Evolutionary conservation across 2,329 filamentous ascomycete species (phyloP).

Genomic region (Arachnopeziza araneosa): DNA sequence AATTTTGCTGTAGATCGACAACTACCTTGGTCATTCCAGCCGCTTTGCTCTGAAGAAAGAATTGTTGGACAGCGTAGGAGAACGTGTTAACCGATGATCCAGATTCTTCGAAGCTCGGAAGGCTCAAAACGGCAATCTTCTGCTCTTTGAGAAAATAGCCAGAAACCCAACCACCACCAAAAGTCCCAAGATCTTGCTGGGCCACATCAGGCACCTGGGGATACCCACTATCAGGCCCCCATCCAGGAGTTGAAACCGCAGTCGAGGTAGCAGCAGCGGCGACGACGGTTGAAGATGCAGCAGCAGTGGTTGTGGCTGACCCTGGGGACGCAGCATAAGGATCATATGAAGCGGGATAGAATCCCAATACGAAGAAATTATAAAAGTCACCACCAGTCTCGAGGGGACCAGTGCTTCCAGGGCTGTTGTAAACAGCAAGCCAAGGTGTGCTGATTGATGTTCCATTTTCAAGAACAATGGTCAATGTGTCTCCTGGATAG

Average conservation of each 20-base stretch:
- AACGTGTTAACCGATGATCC: constrained; percentile 29
- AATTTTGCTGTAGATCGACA: constrained; percentile 57
- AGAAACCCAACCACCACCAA: constrained; percentile 14
- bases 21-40: constrained; percentile 51
- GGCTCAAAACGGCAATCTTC: constrained; percentile 34
- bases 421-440: constrained; percentile 26
- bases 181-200: constrained; percentile 17
- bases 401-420: constrained; percentile 25
- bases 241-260: neutral
- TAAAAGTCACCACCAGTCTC: constrained; percentile 26
- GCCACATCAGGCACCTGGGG: neutral
- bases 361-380: constrained; percentile 25
- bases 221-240: neutral
- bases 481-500: constrained; percentile 34
- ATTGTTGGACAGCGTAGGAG: constrained; percentile 27
- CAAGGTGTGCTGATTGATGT: constrained; percentile 29
- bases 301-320: neutral
- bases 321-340: neutral
- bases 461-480: constrained; percentile 34
- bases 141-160: constrained; percentile 23
- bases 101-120: constrained; percentile 33
- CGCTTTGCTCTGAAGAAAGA: constrained; percentile 40
- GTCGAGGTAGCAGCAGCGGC: constrained; percentile 1
- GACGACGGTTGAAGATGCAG: neutral
- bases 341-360: constrained; percentile 17